Evolutionary conservation across 768 basidiomycete species (phyloP).

Genomic region (Kwoniella europaea): DNA sequence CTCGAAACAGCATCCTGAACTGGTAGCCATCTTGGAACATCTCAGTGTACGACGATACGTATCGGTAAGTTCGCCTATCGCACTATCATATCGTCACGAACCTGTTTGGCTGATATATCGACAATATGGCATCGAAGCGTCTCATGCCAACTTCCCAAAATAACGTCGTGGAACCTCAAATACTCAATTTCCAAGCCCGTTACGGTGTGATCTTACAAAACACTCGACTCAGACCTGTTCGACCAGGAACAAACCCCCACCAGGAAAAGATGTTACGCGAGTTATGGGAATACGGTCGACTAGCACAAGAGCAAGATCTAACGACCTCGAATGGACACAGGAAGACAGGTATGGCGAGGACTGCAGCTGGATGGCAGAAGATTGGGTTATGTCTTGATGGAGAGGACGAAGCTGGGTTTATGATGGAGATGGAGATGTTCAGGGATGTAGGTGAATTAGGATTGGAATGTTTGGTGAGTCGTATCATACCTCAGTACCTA

Average conservation of each 20-base stretch:
- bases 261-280: conserved; percentile 49
- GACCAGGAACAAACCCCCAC: conserved; percentile 29
- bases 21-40: conserved; percentile 38
- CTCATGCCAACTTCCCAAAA: conserved; percentile 43
- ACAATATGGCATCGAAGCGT: conserved; percentile 27
- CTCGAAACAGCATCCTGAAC: conserved; percentile 29
- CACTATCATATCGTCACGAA: neutral
- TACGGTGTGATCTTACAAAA: conserved; percentile 41
- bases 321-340: neutral
- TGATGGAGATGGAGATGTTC: conserved; percentile 43
- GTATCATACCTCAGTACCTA: neutral
- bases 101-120: neutral
- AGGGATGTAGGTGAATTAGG: conserved; percentile 48
- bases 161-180: conserved; percentile 49
- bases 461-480: conserved; percentile 48
- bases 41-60: conserved; percentile 39
- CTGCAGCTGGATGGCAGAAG: conserved; percentile 37
- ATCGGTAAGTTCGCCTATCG: conserved; percentile 27
- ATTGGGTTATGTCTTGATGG: conserved; percentile 36
- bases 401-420: conserved; percentile 14
- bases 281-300: conserved; percentile 36
- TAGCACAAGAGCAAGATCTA: conserved; percentile 7
- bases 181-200: conserved; percentile 49
- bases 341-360: conserved; percentile 19
- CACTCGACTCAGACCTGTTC: conserved; percentile 30